Percentiles rank a stretch among this genome's conserved stretches.
Conservation (phyloP, 352 stramenopile genomes). For the Pythium aquatile region DNA sequence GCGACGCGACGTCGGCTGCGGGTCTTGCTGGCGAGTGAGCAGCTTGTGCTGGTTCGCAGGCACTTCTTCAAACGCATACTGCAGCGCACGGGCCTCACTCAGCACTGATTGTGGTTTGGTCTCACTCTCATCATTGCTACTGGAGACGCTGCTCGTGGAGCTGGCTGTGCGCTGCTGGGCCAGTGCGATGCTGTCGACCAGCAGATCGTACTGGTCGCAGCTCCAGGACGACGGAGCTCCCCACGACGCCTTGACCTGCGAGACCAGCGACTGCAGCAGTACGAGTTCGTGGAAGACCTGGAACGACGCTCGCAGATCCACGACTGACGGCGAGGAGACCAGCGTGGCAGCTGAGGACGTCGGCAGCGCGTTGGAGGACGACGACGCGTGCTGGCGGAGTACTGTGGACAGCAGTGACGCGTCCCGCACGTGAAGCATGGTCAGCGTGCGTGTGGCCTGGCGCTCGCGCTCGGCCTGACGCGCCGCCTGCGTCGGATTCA, state of each 20-base stretch:
- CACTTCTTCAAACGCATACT: conserved; percentile 70
- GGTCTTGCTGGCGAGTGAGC: conserved; percentile 9
- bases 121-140: background rate
- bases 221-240: conserved; percentile 47
- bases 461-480: conserved; percentile 55
- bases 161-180: conserved; percentile 41
- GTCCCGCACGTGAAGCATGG: conserved; percentile 32
- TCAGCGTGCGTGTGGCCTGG: conserved; percentile 26
- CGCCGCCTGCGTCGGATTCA: conserved; percentile 14
- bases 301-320: conserved; percentile 62
- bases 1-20: background rate
- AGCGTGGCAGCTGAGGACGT: background rate
- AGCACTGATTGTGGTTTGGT: conserved; percentile 36
- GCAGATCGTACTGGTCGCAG: conserved; percentile 52
- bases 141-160: background rate
- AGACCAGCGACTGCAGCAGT: conserved; percentile 56
- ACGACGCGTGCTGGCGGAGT: conserved; percentile 10
- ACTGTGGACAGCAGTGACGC: conserved; percentile 29
- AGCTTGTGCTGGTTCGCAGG: conserved; percentile 53
- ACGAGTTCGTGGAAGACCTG: conserved; percentile 70
- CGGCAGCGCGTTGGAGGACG: background rate
- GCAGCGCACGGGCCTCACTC: conserved; percentile 46
- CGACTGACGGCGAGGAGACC: conserved; percentile 20
- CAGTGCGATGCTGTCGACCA: conserved; percentile 58
- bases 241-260: conserved; percentile 43